Evolutionary conservation across 352 stramenopile species (phyloP).

Genomic region (Pythium dissimile): DNA sequence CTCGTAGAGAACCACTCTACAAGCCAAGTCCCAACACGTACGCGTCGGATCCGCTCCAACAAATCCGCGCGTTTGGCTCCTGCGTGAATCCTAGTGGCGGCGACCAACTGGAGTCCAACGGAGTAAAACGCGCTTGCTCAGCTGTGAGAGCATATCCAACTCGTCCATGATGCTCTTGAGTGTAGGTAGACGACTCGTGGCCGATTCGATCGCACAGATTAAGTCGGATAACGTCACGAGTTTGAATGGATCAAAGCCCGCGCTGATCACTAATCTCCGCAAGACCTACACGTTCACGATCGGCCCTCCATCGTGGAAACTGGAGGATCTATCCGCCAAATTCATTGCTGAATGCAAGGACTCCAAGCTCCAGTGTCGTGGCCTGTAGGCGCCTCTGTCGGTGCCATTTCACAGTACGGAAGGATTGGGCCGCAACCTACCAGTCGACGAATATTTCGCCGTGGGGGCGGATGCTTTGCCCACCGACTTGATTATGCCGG

Average conservation of each 20-base stretch:
- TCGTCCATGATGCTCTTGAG: conserved; percentile 3
- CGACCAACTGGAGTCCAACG: neutral
- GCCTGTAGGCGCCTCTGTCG: neutral
- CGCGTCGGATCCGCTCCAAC: neutral
- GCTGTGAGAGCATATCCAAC: neutral
- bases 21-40: neutral
- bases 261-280: conserved; percentile 12
- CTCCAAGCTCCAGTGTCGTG: neutral
- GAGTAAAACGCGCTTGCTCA: neutral
- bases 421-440: neutral
- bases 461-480: neutral
- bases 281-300: conserved; percentile 26
- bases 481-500: neutral
- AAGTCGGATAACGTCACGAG: neutral
- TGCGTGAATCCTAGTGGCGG: neutral
- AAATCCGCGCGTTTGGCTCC: conserved; percentile 1
- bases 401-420: neutral
- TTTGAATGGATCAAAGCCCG: neutral
- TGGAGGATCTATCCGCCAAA: conserved; percentile 6
- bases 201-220: conserved; percentile 6
- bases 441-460: neutral
- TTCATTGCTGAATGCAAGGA: conserved; percentile 12
- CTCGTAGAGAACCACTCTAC: no score
- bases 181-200: conserved; percentile 8
- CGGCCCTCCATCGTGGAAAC: conserved; percentile 16